Base-by-base conservation (phyloP, 2,329 filamentous ascomycete species). In the Rasamsonia emersonii region DNA sequence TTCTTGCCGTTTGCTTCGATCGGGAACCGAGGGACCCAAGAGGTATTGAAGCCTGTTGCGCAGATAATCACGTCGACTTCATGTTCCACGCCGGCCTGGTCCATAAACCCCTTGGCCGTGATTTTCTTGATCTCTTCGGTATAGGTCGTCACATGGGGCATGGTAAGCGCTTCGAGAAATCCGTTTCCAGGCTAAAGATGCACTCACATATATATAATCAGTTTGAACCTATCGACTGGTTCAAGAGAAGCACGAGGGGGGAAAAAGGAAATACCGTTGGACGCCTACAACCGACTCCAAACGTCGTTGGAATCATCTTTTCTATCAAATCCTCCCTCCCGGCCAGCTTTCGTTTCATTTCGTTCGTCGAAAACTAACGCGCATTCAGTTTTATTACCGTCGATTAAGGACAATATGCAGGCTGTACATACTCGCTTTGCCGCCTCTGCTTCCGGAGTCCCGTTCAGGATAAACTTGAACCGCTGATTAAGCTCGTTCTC, bases 381-480 rank as follows among this genome's bases (percentile, higher is more conserved):
- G 20, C 11, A 21, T 23, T 5, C n/a, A 7, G 10, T 14, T 15
- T 31, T 23, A 3, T 13, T 23, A 20, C 13, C 28, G 28, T 25
- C 10, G 5, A 25, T 10, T 5, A 4, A 11, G n/a, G 23, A 10
- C 6, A 25, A n/a, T 5, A 20, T 8, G 16, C 16, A 21, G 16
- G 40, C 11, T 30, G 7, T 9, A 18, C 37, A 35, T 9, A 40
- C 36, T 18, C 37, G 31, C 17, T 21, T 40, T 16, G 65, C 64
- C 19, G 53, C 48, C 31, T 49, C 47, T 1, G 65, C 63, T 51
- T 66, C 64, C 31, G 55, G 36, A n/a, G 56, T 61, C 18, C 61
- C 62, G 44, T 67, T 68, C 40, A 68, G 53, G 43, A 71, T 70
- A 49, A 72, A 65, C 27, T 66, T 67, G 56, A 73, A 74, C 4